phyloP scores from a whole-genome alignment of 179 eudicot species.

The Spinacia oleracea region DNA sequence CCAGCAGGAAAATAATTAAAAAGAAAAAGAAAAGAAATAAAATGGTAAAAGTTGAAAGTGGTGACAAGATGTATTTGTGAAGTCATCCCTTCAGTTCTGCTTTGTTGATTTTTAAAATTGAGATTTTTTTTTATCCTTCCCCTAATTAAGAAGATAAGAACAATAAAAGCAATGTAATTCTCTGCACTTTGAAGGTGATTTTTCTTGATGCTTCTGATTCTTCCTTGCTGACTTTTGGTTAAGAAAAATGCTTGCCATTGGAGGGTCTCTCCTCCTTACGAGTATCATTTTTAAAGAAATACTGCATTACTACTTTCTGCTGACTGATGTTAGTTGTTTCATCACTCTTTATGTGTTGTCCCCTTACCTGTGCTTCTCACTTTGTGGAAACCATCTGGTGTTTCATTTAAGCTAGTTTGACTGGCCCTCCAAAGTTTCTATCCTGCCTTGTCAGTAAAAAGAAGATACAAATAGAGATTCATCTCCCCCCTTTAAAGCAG shows the following conservation, averaged over 20 bases:
- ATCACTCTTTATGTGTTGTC: neutral
- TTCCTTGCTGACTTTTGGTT: neutral
- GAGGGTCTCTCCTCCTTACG: neutral
- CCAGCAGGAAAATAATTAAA: neutral
- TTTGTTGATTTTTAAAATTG: neutral
- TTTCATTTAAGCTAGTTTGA: neutral
- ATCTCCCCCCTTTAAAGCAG: neutral
- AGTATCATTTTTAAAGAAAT: neutral
- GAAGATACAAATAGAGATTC: neutral
- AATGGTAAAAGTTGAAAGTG: neutral
- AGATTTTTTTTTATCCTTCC: neutral
- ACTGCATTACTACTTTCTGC: neutral
- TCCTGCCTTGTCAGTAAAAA: neutral
- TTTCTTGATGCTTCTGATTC: neutral
- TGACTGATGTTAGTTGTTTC: neutral
- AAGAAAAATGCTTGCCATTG: neutral
- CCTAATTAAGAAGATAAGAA: neutral
- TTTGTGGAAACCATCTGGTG: conserved; percentile 7
- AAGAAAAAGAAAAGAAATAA: neutral
- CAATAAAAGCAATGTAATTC: neutral
- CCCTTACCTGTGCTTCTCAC: neutral
- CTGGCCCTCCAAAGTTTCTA: neutral
- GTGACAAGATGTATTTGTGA: neutral
- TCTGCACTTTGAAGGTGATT: neutral
- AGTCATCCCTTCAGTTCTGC: neutral